These are phyloP conservation scores for Fraxinus ornus DNA, from an alignment of 305 asterid genomes.

Conservation along the genomic window DNA sequence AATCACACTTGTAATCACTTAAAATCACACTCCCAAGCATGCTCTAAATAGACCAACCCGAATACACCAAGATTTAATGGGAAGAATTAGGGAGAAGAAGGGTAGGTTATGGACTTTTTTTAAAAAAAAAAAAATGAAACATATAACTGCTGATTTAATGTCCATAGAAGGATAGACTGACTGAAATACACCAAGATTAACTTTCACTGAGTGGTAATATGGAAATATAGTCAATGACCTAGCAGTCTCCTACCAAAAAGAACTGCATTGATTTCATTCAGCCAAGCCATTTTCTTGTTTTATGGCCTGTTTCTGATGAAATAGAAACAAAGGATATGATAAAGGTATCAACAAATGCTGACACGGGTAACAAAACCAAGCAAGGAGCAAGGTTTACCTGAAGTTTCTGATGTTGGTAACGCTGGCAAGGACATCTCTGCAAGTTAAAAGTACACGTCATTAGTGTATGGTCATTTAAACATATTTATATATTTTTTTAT, in stretches of 20 bases:
- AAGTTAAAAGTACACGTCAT: conserved; percentile 26
- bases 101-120: background rate
- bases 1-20: background rate
- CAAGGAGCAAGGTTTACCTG: conserved; percentile 56
- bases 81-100: background rate
- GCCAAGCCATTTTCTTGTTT: background rate
- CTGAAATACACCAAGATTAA: background rate
- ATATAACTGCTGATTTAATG: background rate
- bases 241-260: background rate
- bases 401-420: conserved; percentile 68
- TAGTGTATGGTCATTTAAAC: conserved; percentile 4
- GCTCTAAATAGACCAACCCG: background rate
- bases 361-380: background rate
- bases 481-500: background rate
- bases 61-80: background rate
- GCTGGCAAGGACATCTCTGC: conserved; percentile 99
- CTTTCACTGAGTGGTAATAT: background rate
- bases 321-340: background rate
- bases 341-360: conserved; percentile 6
- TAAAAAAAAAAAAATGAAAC: background rate
- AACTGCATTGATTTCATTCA: background rate
- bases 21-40: background rate
- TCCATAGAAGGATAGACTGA: background rate
- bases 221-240: background rate
- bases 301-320: background rate